Percentiles rank a stretch among this genome's conserved stretches.
phyloP scores from a whole-genome alignment of 345 rosid genomes.

The Brassica napus region DNA sequence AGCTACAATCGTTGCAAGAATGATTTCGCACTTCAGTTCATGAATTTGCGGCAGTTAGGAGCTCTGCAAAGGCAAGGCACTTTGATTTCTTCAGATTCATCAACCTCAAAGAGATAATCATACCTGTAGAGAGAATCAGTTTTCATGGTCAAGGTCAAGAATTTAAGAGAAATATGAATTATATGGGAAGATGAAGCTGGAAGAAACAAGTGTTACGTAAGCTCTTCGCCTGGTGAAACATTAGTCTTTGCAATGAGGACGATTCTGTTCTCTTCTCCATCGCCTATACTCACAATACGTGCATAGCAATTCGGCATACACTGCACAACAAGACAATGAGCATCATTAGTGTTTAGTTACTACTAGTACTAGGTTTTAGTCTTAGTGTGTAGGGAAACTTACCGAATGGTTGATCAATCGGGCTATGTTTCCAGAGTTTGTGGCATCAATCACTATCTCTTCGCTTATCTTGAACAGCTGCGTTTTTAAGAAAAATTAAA shows the following conservation, averaged over 20 bases:
- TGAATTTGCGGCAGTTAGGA: constrained; percentile 73
- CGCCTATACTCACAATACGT: constrained; percentile 79
- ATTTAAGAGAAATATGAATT: background rate
- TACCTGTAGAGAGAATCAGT: constrained; percentile 50
- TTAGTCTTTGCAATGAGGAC: constrained; percentile 83
- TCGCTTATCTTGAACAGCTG: constrained; percentile 97
- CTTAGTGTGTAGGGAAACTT: constrained; percentile 15
- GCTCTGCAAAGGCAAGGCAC: constrained; percentile 88
- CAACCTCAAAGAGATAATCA: constrained; percentile 85
- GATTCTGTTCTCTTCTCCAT: constrained; percentile 64
- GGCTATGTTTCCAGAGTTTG: constrained; percentile 88
- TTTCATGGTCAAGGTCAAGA: background rate
- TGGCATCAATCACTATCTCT: constrained; percentile 92
- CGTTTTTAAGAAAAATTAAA: constrained; percentile 7
- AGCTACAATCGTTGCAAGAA: constrained; percentile 19
- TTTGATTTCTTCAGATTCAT: constrained; percentile 71
- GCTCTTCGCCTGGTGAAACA: constrained; percentile 77
- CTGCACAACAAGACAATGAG: constrained; percentile 45
- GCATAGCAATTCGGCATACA: constrained; percentile 97
- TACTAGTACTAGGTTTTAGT: background rate
- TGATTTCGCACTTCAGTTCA: constrained; percentile 46
- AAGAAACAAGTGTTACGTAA: constrained; percentile 54
- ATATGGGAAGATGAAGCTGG: constrained; percentile 16
- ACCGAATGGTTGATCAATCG: constrained; percentile 97
- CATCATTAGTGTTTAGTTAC: constrained; percentile 12